These are phyloP conservation scores for Przewalskia tangutica DNA, from an alignment of 257 asterid genomes.

Conservation along the genomic window DNA sequence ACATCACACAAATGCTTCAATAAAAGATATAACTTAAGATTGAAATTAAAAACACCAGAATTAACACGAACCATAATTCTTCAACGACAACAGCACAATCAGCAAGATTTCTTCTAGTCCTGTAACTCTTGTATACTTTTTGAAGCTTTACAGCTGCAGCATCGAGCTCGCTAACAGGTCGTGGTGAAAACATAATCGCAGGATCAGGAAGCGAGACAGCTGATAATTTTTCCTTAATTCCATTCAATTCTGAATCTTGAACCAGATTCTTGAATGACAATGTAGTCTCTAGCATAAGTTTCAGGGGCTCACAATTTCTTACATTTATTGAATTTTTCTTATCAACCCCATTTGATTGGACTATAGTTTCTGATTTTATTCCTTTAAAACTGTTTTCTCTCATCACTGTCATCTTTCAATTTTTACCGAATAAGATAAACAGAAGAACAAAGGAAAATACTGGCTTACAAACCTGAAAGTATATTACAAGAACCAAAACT, in stretches of 20 bases:
- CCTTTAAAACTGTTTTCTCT: slow-evolving; percentile 20
- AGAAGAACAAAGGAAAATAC: too few relatives aligned
- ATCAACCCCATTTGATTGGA: slow-evolving; percentile 14
- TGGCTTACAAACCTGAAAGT: too few relatives aligned
- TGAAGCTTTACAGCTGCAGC: slow-evolving; percentile 87
- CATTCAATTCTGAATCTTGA: slow-evolving; percentile 6
- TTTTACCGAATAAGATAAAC: background rate
- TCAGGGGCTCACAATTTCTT: slow-evolving; percentile 47
- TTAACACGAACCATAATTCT: slow-evolving; percentile 72
- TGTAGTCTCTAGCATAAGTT: slow-evolving; percentile 40
- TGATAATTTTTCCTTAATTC: background rate
- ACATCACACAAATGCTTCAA: background rate
- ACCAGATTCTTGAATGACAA: slow-evolving; percentile 65
- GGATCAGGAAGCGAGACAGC: slow-evolving; percentile 50
- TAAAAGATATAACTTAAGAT: background rate
- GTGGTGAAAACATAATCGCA: slow-evolving; percentile 49
- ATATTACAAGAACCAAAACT: background rate
- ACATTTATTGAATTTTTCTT: slow-evolving; percentile 47
- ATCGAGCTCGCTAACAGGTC: slow-evolving; percentile 69
- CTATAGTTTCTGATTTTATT: slow-evolving; percentile 22
- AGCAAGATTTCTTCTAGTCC: slow-evolving; percentile 82
- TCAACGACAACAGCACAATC: slow-evolving; percentile 97
- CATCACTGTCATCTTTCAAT: slow-evolving; percentile 20
- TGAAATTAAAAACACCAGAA: too few relatives aligned
- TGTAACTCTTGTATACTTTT: slow-evolving; percentile 84